Evolutionary conservation across 106 monocot genomes (phyloP).

Genomic region (Dendrobium chrysotoxum): DNA sequence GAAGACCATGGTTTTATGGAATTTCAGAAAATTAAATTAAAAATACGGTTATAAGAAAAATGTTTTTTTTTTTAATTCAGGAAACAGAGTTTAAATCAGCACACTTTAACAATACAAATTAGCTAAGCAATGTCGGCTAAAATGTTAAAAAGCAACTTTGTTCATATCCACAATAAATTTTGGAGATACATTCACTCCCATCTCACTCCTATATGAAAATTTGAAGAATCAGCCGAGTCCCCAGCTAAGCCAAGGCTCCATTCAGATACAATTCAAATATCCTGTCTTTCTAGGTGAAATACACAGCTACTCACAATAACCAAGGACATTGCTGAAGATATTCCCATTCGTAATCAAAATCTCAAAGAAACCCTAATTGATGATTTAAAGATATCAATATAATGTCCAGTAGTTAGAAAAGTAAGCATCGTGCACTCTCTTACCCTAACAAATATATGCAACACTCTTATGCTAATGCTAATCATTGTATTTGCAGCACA

Average conservation of each 20-base stretch:
- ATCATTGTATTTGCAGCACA: neutral
- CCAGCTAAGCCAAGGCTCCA: neutral
- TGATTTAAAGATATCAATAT: neutral
- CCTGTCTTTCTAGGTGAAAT: neutral
- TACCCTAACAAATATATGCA: slow-evolving; percentile 2
- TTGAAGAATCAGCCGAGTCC: neutral
- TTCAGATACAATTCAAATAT: neutral
- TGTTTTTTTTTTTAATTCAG: neutral
- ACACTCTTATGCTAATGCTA: neutral
- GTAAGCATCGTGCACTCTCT: neutral
- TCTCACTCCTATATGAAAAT: neutral
- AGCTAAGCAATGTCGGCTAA: neutral
- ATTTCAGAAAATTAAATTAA: neutral
- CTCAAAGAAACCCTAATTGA: neutral
- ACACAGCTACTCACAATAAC: too few species aligned
- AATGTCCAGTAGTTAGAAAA: neutral
- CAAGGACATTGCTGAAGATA: neutral
- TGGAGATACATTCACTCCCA: neutral
- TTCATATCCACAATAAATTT: neutral
- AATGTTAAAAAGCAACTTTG: neutral
- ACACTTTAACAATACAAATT: neutral
- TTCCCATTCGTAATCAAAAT: neutral
- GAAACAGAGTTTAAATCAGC: neutral
- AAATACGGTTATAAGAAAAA: neutral
- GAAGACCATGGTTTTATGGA: neutral